These are phyloP conservation scores for Austropuccinia psidii DNA, from an alignment of 1,284 basidiomycete species.

Conservation along the genomic window DNA sequence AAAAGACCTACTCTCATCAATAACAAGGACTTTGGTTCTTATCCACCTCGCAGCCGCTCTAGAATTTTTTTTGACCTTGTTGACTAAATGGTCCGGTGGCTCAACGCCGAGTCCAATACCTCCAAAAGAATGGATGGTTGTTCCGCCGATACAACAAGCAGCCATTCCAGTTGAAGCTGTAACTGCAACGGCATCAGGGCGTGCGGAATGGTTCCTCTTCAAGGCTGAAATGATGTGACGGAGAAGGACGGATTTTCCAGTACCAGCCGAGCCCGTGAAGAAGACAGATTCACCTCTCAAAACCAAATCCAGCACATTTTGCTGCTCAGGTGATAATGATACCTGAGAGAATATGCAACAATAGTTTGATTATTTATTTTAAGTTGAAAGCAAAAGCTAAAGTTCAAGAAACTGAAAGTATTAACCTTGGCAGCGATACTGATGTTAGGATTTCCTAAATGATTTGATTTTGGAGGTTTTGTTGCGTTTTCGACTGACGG, in stretches of 20 bases:
- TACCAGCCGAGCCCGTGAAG: conserved; percentile 93
- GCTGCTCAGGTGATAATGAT: conserved; percentile 70
- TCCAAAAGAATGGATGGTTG: conserved; percentile 86
- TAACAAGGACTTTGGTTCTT: conserved; percentile 41
- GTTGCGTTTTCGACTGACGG: neutral
- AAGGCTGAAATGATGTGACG: conserved; percentile 72
- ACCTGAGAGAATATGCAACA: conserved; percentile 43
- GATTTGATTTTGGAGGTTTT: neutral
- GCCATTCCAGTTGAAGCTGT: conserved; percentile 89
- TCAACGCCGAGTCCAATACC: conserved; percentile 78
- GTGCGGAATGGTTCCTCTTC: conserved; percentile 52
- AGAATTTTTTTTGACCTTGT: conserved; percentile 64
- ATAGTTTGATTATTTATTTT: neutral
- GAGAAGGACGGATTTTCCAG: conserved; percentile 90
- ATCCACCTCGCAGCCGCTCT: conserved; percentile 55
- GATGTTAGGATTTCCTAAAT: conserved; percentile 33
- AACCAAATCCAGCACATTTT: conserved; percentile 63
- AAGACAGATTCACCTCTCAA: conserved; percentile 75
- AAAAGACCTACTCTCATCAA: conserved; percentile 38
- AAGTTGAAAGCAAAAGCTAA: neutral
- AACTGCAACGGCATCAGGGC: conserved; percentile 62
- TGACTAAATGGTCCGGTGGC: conserved; percentile 45
- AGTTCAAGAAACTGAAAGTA: neutral
- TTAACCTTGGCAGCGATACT: conserved; percentile 26
- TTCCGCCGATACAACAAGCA: conserved; percentile 67